A percentile compares a stretch with the other conserved stretches of the same genome.
phyloP scores from a whole-genome alignment of 2,329 filamentous ascomycete species.

The Fusarium musae region DNA sequence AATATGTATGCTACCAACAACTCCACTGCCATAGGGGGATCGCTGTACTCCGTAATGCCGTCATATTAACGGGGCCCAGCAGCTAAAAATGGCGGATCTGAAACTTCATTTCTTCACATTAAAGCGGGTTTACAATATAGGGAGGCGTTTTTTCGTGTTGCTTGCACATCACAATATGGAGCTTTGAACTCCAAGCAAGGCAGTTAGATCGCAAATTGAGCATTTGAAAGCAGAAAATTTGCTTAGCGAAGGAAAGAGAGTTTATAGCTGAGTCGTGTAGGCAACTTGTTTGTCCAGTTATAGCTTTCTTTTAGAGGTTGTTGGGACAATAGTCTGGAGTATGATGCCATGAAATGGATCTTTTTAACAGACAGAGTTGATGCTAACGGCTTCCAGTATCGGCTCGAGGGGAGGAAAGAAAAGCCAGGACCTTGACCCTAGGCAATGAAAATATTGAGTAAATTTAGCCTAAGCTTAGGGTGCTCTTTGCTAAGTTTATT shows the following conservation, averaged over 20 bases:
- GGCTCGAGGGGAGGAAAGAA: neutral
- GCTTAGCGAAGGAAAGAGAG: constrained; percentile 5
- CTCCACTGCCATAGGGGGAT: constrained; percentile 37
- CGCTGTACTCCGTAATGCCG: constrained; percentile 24
- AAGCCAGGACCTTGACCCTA: no score
- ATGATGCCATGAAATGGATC: constrained; percentile 11
- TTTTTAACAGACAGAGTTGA: neutral
- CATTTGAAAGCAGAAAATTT: neutral
- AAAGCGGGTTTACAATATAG: constrained; percentile 18
- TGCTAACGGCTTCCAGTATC: constrained; percentile 12
- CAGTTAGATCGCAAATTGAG: neutral
- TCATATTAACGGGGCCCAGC: constrained; percentile 28
- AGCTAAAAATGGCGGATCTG: constrained; percentile 26
- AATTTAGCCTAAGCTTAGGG: no score
- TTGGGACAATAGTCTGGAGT: neutral
- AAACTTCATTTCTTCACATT: constrained; percentile 30
- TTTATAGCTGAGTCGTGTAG: constrained; percentile 19
- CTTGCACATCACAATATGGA: constrained; percentile 34
- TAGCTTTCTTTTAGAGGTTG: neutral
- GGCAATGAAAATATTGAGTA: no score
- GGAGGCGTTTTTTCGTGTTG: constrained; percentile 27
- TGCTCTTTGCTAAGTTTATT: no score
- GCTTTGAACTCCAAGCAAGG: neutral
- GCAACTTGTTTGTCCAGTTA: constrained; percentile 1
- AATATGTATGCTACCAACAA: constrained; percentile 6